Base-by-base conservation (phyloP, 2,329 filamentous ascomycete genomes). In the Penicillium paneum region DNA sequence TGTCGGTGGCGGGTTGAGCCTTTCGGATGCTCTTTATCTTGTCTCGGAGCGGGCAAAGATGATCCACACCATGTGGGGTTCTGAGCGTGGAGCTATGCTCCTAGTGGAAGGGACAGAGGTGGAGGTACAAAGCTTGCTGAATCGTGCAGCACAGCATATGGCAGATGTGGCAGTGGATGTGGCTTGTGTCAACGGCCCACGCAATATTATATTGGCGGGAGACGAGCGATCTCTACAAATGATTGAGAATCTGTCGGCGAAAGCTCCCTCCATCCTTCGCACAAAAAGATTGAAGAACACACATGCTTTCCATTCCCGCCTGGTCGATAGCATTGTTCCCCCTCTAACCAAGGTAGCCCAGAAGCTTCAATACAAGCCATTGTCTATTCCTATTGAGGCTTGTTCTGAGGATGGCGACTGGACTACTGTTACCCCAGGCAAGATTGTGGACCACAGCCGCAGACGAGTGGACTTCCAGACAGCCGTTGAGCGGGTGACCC, bases 1-100 rank as follows among this genome's bases (percentile, higher is more conserved):
- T 24, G 61, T 74, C 0, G 64, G 71, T 0, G 47, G 36, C 1
- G 38, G 66, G 0, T 11, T 49, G 2, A 34, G 6, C 4, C 35
- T 49, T n/a, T 34, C 28, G 8, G 47, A 49, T 12, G 36, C 17
- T 8, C 15, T 49, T 4, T 19, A 17, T 8, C 47, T 49, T 1
- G 10, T 49, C 13, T 49, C 47, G 1, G 24, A 34, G 28, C 17
- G 47, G 17, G 47, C 47, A 2, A 41, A 10, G 1, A 24, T 41
- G 19, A 49, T 49, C 12, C 15, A 32, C 2, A 49, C 12, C 35
- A 38, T 13, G 7, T 49, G 46, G 46, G 46, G 46, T 6, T 19
- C n/a, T 13, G 46, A 49, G 11, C 26, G 26, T 26, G 46, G 46
- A 3, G 28, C 8, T n/a, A 49, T 49, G 46, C 46, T 49, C 3